These are phyloP conservation scores for Bruguiera gymnorhiza DNA, from an alignment of 345 rosid species.

Conservation along the genomic window DNA sequence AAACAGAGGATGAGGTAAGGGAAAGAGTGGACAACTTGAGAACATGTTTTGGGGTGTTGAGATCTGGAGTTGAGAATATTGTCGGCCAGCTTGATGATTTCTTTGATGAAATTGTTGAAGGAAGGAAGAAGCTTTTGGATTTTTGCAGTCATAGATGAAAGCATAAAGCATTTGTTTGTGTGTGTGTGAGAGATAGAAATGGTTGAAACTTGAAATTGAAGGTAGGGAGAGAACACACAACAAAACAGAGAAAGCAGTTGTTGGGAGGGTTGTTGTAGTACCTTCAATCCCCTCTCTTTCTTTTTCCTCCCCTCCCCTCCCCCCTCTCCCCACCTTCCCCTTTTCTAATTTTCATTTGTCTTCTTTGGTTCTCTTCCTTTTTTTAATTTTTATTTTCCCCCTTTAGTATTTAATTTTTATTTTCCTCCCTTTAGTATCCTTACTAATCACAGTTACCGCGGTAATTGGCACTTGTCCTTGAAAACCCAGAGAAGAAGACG, in stretches of 20 bases:
- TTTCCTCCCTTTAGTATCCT: not conserved
- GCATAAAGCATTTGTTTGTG: not conserved
- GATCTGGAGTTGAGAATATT: constrained; percentile 71
- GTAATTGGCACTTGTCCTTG: not conserved
- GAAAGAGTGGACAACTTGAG: constrained; percentile 67
- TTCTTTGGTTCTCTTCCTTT: not conserved
- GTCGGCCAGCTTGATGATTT: constrained; percentile 82
- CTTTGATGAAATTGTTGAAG: constrained; percentile 98
- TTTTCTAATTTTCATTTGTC: no score
- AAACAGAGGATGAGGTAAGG: constrained; percentile 39
- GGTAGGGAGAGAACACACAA: constrained; percentile 10
- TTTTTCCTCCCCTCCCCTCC: not conserved
- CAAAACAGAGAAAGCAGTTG: constrained; percentile 29
- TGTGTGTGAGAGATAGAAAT: constrained; percentile 1
- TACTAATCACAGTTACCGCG: not conserved
- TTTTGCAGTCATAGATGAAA: constrained; percentile 76
- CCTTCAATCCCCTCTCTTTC: constrained; percentile 19
- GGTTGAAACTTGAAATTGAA: not conserved
- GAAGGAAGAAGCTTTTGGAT: constrained; percentile 90
- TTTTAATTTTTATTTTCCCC: not conserved
- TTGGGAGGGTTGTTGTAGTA: constrained; percentile 32
- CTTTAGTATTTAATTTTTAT: not conserved
- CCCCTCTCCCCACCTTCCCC: no score
- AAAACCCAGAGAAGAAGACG: constrained; percentile 5
- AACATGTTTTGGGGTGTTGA: constrained; percentile 56